phyloP scores from a whole-genome alignment of 2,329 filamentous ascomycete species.

The Neoascochyta sp. region DNA sequence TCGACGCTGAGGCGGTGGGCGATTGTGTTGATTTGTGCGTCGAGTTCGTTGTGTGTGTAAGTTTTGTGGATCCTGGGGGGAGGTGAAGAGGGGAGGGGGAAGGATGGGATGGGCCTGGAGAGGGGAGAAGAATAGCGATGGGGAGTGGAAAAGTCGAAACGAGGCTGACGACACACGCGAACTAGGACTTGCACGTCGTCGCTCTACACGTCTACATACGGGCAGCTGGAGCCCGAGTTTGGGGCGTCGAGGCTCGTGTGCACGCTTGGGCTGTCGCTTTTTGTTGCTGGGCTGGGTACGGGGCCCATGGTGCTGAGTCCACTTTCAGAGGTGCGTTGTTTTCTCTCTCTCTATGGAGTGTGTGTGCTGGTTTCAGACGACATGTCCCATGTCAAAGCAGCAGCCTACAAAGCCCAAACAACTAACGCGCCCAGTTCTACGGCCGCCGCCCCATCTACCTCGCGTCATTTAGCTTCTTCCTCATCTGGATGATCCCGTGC shows the following conservation, averaged over 20 bases:
- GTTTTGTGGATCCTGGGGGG: too few relatives aligned
- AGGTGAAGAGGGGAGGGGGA: slow-evolving; percentile 3
- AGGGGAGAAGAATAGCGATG: not conserved
- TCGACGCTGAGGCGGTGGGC: slow-evolving; percentile 67
- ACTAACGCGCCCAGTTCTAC: slow-evolving; percentile 75
- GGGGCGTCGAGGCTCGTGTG: slow-evolving; percentile 66
- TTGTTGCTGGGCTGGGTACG: slow-evolving; percentile 69
- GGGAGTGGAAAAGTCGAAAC: too few relatives aligned
- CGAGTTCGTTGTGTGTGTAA: slow-evolving; percentile 78
- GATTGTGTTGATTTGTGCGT: slow-evolving; percentile 69
- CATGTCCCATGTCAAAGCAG: too few relatives aligned
- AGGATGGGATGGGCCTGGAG: not conserved
- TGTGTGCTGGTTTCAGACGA: slow-evolving; percentile 3
- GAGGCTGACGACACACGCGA: not conserved
- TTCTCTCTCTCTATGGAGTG: slow-evolving; percentile 1
- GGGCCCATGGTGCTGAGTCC: slow-evolving; percentile 57
- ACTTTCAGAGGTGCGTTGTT: slow-evolving; percentile 44
- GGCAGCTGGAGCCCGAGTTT: slow-evolving; percentile 72
- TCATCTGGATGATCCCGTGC: slow-evolving; percentile 77
- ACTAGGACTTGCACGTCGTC: slow-evolving; percentile 75
- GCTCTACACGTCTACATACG: slow-evolving; percentile 83
- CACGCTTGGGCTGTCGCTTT: slow-evolving; percentile 76
- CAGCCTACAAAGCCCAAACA: too few relatives aligned
- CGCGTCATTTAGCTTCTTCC: slow-evolving; percentile 66
- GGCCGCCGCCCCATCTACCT: slow-evolving; percentile 80